A percentile compares a stretch with the other conserved stretches of the same genome.
Evolutionary conservation across 805 yeast genomes (phyloP).

Genomic region (Hyphopichia homilentoma): DNA sequence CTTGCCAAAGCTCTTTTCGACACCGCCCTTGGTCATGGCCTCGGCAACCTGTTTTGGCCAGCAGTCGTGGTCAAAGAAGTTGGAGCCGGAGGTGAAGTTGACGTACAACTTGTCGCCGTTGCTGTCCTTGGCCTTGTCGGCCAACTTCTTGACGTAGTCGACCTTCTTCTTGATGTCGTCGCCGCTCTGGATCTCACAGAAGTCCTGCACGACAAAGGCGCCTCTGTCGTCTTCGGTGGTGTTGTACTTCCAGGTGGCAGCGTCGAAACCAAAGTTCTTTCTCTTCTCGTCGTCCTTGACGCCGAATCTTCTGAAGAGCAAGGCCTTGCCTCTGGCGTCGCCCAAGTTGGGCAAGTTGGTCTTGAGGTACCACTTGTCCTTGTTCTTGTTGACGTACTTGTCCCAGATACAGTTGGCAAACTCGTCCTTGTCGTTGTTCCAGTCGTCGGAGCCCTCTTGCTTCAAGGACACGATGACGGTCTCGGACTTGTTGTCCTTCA

Average conservation of each 20-base stretch:
- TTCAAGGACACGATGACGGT: conserved; percentile 64
- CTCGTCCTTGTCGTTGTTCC: conserved; percentile 63
- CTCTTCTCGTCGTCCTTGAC: conserved; percentile 43
- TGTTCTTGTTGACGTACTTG: conserved; percentile 45
- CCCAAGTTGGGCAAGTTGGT: conserved; percentile 54
- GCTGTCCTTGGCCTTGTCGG: conserved; percentile 47
- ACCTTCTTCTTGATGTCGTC: conserved; percentile 57
- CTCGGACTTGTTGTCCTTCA: conserved; percentile 52
- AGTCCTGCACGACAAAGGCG: conserved; percentile 64
- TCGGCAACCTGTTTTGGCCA: conserved; percentile 71
- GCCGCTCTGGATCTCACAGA: conserved; percentile 55
- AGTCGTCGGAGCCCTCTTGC: conserved; percentile 67
- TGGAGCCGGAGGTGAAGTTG: conserved; percentile 72
- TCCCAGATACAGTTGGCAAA: conserved; percentile 62
- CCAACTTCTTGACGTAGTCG: conserved; percentile 51
- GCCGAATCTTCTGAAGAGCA: conserved; percentile 71
- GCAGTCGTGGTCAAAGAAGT: conserved; percentile 64
- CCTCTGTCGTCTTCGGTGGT: conserved; percentile 65
- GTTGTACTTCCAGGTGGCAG: conserved; percentile 63
- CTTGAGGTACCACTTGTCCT: conserved; percentile 59
- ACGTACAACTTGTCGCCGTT: conserved; percentile 54
- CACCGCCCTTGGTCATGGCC: conserved; percentile 40
- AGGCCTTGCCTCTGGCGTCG: conserved; percentile 62
- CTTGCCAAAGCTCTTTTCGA: conserved; percentile 46
- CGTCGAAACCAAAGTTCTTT: conserved; percentile 60